Percentiles rank a stretch among this genome's conserved stretches.
Conservation (phyloP, 2,329 filamentous ascomycete genomes). For the Pyrenophora teres region DNA sequence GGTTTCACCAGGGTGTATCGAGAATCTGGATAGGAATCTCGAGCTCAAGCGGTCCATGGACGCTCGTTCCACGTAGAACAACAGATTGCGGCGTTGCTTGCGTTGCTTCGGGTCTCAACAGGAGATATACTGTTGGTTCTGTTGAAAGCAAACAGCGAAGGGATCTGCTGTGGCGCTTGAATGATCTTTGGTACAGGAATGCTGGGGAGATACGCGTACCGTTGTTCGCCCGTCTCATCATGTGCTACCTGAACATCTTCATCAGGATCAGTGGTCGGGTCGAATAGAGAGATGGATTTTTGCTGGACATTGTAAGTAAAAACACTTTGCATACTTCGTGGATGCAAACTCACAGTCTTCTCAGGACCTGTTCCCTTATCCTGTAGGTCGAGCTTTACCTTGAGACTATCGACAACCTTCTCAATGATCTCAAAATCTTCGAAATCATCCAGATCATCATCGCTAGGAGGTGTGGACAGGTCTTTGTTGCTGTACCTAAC, state of each 20-base stretch:
- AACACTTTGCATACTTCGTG: neutral
- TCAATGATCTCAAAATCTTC: constrained; percentile 67
- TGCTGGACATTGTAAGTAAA: constrained; percentile 32
- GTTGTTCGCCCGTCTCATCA: constrained; percentile 38
- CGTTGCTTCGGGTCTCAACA: constrained; percentile 60
- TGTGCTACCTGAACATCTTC: constrained; percentile 36
- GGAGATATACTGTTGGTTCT: constrained; percentile 68
- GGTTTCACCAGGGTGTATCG: constrained; percentile 54
- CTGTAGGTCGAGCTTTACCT: constrained; percentile 43
- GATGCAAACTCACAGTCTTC: constrained; percentile 10
- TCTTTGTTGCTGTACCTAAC: constrained; percentile 59
- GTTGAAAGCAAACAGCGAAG: constrained; percentile 69
- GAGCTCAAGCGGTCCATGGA: constrained; percentile 64
- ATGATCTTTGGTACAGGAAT: constrained; percentile 62
- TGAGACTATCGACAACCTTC: constrained; percentile 57
- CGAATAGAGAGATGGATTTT: constrained; percentile 64
- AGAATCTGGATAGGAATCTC: constrained; percentile 65
- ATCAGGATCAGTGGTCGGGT: constrained; percentile 55
- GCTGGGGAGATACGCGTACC: constrained; percentile 59
- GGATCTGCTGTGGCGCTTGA: constrained; percentile 67
- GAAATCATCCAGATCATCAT: constrained; percentile 40
- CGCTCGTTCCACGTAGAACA: constrained; percentile 61
- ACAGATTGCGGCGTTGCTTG: constrained; percentile 59
- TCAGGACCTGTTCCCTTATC: constrained; percentile 17
- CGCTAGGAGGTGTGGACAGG: constrained; percentile 6